A percentile compares a stretch with the other conserved stretches of the same genome.
phyloP scores from a whole-genome alignment of 2,329 filamentous ascomycete genomes.

The Zasmidium cellare region DNA sequence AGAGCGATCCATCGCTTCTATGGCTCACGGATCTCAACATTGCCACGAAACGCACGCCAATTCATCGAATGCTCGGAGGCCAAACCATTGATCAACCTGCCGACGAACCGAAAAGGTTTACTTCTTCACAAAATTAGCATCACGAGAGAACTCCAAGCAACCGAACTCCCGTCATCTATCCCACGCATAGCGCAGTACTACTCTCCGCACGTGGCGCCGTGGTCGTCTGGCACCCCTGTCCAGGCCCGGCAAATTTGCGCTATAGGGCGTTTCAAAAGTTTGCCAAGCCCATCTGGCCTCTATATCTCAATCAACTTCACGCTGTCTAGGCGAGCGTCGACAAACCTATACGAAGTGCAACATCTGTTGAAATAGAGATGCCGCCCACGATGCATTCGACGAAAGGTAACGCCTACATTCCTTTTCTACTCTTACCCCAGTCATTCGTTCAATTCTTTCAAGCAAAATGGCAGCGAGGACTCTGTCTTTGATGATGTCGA shows the following conservation, averaged over 20 bases:
- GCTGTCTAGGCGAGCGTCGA: not conserved
- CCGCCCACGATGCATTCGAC: not conserved
- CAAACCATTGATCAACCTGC: no score
- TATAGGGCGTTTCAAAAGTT: slow-evolving; percentile 7
- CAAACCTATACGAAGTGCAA: not conserved
- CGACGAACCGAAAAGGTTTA: no score
- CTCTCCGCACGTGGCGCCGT: slow-evolving; percentile 3
- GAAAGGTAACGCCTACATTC: not conserved
- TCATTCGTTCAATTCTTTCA: slow-evolving; percentile 10
- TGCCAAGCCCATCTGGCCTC: not conserved
- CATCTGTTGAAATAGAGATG: not conserved
- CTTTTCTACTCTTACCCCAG: slow-evolving; percentile 5
- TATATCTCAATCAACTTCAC: slow-evolving; percentile 1
- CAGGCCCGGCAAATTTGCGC: not conserved
- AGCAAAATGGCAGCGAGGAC: slow-evolving; percentile 17
- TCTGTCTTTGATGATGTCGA: slow-evolving; percentile 19
- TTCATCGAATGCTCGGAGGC: no score
- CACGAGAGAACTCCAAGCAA: not conserved
- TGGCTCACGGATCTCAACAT: no score
- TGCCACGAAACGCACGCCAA: no score
- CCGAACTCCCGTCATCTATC: slow-evolving; percentile 1
- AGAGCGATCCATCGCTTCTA: no score
- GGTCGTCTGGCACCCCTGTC: slow-evolving; percentile 3
- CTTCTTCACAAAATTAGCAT: no score
- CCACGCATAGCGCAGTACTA: not conserved